Conservation (phyloP, 305 asterid species). For the Coffea humblotiana region DNA sequence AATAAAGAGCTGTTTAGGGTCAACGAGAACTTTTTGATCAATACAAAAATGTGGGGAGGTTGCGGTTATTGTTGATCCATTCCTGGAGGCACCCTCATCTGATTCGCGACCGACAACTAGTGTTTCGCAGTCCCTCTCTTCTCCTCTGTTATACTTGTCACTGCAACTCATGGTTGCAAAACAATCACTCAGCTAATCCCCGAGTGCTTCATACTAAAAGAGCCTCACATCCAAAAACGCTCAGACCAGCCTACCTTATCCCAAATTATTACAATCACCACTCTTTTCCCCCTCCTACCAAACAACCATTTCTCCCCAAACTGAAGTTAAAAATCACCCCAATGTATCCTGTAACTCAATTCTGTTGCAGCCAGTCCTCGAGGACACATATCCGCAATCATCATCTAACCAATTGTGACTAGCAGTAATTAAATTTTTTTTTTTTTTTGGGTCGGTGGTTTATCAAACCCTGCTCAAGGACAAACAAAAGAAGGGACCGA, state of each 20-base stretch:
- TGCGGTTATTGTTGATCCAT: conserved; percentile 48
- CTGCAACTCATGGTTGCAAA: conserved; percentile 65
- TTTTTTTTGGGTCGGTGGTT: background rate
- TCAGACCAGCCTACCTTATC: conserved; percentile 22
- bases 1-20: conserved; percentile 75
- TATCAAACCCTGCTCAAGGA: background rate
- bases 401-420: background rate
- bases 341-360: conserved; percentile 8
- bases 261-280: conserved; percentile 18
- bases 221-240: conserved; percentile 28
- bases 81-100: conserved; percentile 46
- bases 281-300: background rate
- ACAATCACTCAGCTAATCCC: conserved; percentile 43
- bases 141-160: conserved; percentile 52
- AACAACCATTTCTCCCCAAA: conserved; percentile 25
- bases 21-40: conserved; percentile 77
- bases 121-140: conserved; percentile 40
- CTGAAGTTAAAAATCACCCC: background rate
- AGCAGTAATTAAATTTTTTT: background rate
- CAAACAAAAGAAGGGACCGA: background rate
- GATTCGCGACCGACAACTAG: conserved; percentile 35
- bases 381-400: conserved; percentile 19
- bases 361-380: conserved; percentile 6
- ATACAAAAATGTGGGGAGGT: conserved; percentile 46
- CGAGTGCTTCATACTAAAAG: conserved; percentile 39